A percentile compares a stretch with the other conserved stretches of the same genome.
Evolutionary conservation across 2,329 filamentous ascomycete genomes (phyloP).

Genomic region (Chaetomium olivaceum): DNA sequence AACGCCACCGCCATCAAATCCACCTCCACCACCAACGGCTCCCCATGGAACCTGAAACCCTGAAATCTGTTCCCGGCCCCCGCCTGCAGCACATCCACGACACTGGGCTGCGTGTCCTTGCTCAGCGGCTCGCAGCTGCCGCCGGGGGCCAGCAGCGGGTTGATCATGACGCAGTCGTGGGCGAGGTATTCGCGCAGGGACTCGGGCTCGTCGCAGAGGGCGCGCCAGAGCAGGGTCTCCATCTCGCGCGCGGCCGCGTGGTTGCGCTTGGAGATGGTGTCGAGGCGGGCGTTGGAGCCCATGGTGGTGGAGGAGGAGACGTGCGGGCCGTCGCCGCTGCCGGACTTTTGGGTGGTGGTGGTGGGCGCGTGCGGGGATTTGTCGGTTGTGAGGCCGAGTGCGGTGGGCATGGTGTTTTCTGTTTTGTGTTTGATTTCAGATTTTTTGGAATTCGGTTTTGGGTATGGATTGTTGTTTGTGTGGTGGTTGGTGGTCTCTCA

Average conservation of each 20-base stretch:
- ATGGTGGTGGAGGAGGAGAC: constrained; percentile 30
- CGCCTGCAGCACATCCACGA: constrained; percentile 37
- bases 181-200: constrained; percentile 42
- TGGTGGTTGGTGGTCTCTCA: not conserved
- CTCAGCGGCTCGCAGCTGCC: constrained; percentile 34
- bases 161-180: constrained; percentile 43
- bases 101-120: constrained; percentile 35
- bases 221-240: constrained; percentile 44
- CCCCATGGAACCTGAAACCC: constrained; percentile 39
- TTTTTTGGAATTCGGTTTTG: not conserved
- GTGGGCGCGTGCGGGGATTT: constrained; percentile 13
- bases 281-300: constrained; percentile 37
- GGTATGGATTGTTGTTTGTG: not conserved
- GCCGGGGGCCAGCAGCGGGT: constrained; percentile 38
- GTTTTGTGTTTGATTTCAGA: not conserved
- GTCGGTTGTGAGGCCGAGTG: constrained; percentile 39
- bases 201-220: constrained; percentile 42
- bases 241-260: constrained; percentile 41
- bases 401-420: constrained; percentile 35
- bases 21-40: constrained; percentile 41
- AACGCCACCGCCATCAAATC: constrained; percentile 42
- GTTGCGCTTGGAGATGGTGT: constrained; percentile 45
- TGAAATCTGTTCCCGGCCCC: constrained; percentile 31
- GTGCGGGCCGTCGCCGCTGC: constrained; percentile 12
- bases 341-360: not conserved